Conservation (phyloP, 306 rosid species). For the Dryas octopetala region DNA sequence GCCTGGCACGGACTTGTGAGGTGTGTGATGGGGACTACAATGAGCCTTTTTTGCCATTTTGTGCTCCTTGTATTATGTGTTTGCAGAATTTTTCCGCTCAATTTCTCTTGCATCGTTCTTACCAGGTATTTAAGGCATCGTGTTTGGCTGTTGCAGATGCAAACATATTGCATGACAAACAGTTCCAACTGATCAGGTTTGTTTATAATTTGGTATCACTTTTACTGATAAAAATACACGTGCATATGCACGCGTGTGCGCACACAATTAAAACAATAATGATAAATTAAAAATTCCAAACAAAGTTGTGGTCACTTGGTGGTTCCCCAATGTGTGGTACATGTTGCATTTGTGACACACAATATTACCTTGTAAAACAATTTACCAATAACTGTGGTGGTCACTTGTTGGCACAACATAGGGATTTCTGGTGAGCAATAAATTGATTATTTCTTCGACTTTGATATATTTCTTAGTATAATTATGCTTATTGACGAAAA, state of each 20-base stretch:
- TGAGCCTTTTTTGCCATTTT: neutral
- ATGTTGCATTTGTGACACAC: too few relatives aligned
- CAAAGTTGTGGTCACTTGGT: too few relatives aligned
- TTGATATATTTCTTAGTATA: neutral
- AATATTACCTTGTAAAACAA: too few relatives aligned
- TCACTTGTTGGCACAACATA: neutral
- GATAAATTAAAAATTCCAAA: too few relatives aligned
- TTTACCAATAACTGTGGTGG: too few relatives aligned
- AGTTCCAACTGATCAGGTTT: slow-evolving; percentile 93
- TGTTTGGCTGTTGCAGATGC: slow-evolving; percentile 71
- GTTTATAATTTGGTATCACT: slow-evolving; percentile 8
- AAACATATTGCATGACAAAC: slow-evolving; percentile 69
- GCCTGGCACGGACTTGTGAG: slow-evolving; percentile 95
- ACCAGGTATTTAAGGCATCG: slow-evolving; percentile 82
- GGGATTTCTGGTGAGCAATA: neutral
- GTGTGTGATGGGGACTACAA: slow-evolving; percentile 32
- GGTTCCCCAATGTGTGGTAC: too few relatives aligned
- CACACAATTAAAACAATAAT: too few relatives aligned
- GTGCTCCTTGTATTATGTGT: neutral
- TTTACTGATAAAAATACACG: too few relatives aligned
- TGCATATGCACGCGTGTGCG: too few relatives aligned
- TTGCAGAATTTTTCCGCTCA: neutral
- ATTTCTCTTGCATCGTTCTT: slow-evolving; percentile 16
- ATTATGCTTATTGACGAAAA: neutral
- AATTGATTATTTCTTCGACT: neutral